Conservation (phyloP, 164 flowering plant genomes). For the Platanus orientalis region DNA sequence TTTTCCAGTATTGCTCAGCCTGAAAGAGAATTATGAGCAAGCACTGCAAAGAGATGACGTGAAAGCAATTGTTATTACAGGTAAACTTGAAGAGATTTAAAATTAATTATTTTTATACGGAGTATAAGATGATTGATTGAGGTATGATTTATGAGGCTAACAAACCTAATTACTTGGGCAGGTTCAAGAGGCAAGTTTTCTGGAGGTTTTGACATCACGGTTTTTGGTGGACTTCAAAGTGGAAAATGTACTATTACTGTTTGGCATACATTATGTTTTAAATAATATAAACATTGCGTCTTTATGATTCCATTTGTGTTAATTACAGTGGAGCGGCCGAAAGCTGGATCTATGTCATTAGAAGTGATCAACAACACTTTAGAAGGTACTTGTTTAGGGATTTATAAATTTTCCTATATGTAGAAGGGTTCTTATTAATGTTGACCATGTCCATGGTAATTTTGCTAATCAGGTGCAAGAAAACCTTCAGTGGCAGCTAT, state of each 20-base stretch:
- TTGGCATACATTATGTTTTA: not conserved
- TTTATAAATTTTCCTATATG: constrained; percentile 4
- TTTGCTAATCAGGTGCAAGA: constrained; percentile 52
- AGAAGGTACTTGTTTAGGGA: constrained; percentile 52
- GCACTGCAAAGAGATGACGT: constrained; percentile 81
- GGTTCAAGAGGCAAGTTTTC: constrained; percentile 80
- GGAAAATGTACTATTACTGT: constrained; percentile 38
- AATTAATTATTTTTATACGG: not conserved
- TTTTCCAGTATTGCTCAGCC: constrained; percentile 61
- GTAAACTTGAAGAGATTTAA: constrained; percentile 24
- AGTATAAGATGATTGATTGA: constrained; percentile 1
- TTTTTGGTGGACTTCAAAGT: constrained; percentile 50
- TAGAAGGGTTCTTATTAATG: not conserved
- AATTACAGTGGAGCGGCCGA: constrained; percentile 42
- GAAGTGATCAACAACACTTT: constrained; percentile 56
- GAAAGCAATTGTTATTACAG: constrained; percentile 92
- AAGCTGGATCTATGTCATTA: constrained; percentile 62
- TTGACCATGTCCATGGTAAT: constrained; percentile 1
- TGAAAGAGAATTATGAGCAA: constrained; percentile 56
- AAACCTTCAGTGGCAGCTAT: constrained; percentile 95
- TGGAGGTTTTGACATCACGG: constrained; percentile 85
- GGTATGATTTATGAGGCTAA: constrained; percentile 5
- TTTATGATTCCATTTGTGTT: constrained; percentile 3
- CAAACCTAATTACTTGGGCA: constrained; percentile 19
- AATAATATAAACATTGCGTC: not conserved